These are phyloP conservation scores for Lizonia empirigonia DNA, from an alignment of 2,329 filamentous ascomycete genomes.

Conservation along the genomic window DNA sequence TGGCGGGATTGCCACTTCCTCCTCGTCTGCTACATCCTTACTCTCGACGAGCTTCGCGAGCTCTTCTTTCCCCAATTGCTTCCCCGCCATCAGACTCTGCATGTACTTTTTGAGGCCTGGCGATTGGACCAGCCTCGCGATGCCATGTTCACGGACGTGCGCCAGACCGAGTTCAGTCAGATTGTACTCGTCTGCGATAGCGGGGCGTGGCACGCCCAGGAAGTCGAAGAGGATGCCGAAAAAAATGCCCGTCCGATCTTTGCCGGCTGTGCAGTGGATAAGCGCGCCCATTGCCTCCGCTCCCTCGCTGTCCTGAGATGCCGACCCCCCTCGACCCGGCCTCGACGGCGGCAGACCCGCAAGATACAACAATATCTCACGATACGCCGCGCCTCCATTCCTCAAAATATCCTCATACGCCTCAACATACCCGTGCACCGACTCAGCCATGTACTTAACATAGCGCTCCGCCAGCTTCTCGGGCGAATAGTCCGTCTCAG, in stretches of 20 bases:
- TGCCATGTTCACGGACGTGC: constrained; percentile 53
- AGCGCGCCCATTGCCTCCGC: constrained; percentile 57
- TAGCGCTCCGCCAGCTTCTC: constrained; percentile 67
- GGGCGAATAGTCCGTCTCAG: constrained; percentile 64
- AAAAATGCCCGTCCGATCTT: constrained; percentile 76
- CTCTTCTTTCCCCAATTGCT: constrained; percentile 52
- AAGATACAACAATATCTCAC: constrained; percentile 66
- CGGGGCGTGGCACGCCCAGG: constrained; percentile 66
- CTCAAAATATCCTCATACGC: constrained; percentile 68
- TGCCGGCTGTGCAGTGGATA: constrained; percentile 77
- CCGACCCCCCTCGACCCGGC: too few species aligned
- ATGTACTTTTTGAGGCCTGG: constrained; percentile 37
- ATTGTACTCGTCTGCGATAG: constrained; percentile 67
- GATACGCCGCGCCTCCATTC: constrained; percentile 59
- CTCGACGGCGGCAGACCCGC: constrained; percentile 36
- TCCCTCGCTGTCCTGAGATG: neutral
- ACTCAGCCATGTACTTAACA: constrained; percentile 63
- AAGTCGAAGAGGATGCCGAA: constrained; percentile 69
- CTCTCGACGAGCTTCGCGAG: constrained; percentile 53
- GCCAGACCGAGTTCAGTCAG: constrained; percentile 68
- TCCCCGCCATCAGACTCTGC: constrained; percentile 16
- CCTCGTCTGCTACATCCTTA: constrained; percentile 29
- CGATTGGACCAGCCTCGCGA: constrained; percentile 55
- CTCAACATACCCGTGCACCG: constrained; percentile 63
- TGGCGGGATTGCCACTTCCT: constrained; percentile 51